Conservation (phyloP, 164 flowering plant genomes). For the Aristolochia contorta region DNA sequence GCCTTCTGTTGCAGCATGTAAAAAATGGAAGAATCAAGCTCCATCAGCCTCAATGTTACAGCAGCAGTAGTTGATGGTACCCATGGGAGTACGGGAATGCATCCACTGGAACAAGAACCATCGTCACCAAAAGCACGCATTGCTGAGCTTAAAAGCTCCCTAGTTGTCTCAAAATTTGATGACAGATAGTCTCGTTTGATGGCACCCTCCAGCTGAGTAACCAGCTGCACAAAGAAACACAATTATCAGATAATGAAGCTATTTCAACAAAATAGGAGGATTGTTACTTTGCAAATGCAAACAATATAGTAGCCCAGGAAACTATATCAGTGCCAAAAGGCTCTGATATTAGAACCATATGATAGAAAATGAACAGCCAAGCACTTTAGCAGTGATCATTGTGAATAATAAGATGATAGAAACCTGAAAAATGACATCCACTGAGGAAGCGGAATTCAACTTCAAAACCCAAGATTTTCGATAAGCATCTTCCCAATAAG, state of each 20-base stretch:
- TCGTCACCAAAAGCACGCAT: constrained; percentile 9
- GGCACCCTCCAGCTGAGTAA: constrained; percentile 51
- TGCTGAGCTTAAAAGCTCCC: constrained; percentile 39
- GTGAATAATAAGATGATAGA: neutral
- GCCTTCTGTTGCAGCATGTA: constrained; percentile 46
- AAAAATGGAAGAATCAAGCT: constrained; percentile 57
- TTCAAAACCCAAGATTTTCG: constrained; percentile 59
- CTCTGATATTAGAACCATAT: no score
- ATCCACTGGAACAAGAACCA: constrained; percentile 17
- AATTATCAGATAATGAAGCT: neutral
- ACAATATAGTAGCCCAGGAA: no score
- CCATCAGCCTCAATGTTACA: constrained; percentile 70
- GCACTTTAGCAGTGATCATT: no score
- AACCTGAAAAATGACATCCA: constrained; percentile 71
- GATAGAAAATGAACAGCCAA: no score
- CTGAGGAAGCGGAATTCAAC: constrained; percentile 39
- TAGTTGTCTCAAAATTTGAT: constrained; percentile 52
- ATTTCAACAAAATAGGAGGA: no score
- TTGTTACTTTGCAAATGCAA: no score
- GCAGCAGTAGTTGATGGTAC: constrained; percentile 80
- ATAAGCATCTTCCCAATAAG: constrained; percentile 53
- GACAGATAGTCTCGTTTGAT: constrained; percentile 52
- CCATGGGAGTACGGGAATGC: constrained; percentile 64
- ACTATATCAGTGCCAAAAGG: no score
- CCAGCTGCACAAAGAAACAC: constrained; percentile 25